A percentile compares a stretch with the other conserved stretches of the same genome.
Conservation (phyloP, 306 rosid species). For the Casuarina glauca region DNA sequence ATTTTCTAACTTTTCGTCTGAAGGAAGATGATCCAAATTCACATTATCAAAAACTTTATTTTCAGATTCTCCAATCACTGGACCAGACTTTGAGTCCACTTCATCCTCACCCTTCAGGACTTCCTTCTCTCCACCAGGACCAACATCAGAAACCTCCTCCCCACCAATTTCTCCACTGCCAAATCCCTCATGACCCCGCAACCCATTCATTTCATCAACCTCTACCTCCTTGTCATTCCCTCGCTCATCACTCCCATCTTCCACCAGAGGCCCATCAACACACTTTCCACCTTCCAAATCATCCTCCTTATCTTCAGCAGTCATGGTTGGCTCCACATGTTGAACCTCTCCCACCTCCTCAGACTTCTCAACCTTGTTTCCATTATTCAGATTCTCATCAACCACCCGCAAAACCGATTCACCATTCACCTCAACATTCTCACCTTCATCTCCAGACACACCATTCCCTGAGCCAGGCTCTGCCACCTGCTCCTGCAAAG, state of each 20-base stretch:
- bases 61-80: conserved; percentile 34
- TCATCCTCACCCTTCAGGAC: conserved; percentile 31
- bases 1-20: conserved; percentile 29
- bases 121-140: conserved; percentile 27
- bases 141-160: conserved; percentile 35
- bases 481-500: conserved; percentile 34
- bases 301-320: conserved; percentile 21
- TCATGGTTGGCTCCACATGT: conserved; percentile 4
- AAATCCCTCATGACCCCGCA: conserved; percentile 22
- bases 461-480: conserved; percentile 3
- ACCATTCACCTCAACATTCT: conserved; percentile 6
- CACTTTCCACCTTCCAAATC: conserved; percentile 7
- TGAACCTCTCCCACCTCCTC: conserved; percentile 47
- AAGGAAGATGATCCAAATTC: conserved; percentile 32
- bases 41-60: conserved; percentile 32
- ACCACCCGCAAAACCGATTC: conserved; percentile 22
- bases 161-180: conserved; percentile 33
- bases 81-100: conserved; percentile 30
- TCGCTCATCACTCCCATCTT: conserved; percentile 40
- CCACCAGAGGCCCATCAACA: conserved; percentile 17
- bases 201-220: conserved; percentile 25
- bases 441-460: conserved; percentile 17
- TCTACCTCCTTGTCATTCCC: conserved; percentile 33
- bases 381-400: conserved; percentile 33
- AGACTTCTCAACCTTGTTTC: conserved; percentile 40